Evolutionary conservation across 768 basidiomycete species (phyloP), one percentile per base, ranked within the genome.

Genomic region (Rhodotorula kratochvilovae): DNA sequence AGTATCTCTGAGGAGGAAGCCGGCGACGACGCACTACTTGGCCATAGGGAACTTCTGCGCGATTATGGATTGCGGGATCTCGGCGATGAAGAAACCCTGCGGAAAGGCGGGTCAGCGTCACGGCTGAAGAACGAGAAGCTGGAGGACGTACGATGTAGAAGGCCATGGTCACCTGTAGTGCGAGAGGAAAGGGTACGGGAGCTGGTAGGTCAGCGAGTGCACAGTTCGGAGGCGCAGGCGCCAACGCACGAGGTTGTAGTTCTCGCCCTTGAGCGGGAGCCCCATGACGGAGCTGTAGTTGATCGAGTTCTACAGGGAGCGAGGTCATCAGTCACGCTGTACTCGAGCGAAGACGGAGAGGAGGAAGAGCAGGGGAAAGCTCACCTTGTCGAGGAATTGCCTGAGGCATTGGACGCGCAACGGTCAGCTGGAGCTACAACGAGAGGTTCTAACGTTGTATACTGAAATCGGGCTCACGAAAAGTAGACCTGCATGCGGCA

Each of bases 211-310:
- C 39, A 39, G 39, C 39, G 39, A 39, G 8, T 7, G 39, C 39
- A 39, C 39, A 13, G 6, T 13, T 39, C 39, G 8, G 8, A 39
- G 6, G 13, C 39, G 39, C 8, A 39, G 13, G 13, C 39, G 6
- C 13, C 39, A 7, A 13, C 39, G 39, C 39, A 88, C 84, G 21
- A 88, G 79, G 73, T 87, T 88, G 76, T 87, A 66, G 15, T 63
- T 8, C 21, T 65, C 55, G 25, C 87, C 87, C 8, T 79, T 82
- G 70, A 89, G 17, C 19, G 31, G 31, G 1, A 50, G 81, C 8
- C 86, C 86, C 86, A 88, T 87, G 68, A 88, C 84, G 73, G 86
- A 87, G 62, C 19, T 51, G 81, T 88, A 88, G 77, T 88, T 88
- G 50, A 88, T 77, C 23, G 86, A 85, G 7, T 86, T 87, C 55